phyloP scores from a whole-genome alignment of 2,329 filamentous ascomycete genomes.

The Cyphellophora attinorum region DNA sequence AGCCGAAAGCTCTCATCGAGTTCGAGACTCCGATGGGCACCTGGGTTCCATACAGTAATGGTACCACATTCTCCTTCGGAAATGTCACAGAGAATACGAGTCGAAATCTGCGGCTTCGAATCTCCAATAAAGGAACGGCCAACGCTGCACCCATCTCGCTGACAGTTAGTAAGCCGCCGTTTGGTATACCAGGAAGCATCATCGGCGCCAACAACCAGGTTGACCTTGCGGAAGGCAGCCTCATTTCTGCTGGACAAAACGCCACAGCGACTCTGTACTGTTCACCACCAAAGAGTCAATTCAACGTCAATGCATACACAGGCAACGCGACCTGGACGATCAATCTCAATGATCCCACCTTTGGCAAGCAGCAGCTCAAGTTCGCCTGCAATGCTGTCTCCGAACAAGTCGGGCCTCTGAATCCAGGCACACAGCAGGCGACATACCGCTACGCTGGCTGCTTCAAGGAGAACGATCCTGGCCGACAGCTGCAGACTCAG shows the following conservation, averaged over 20 bases:
- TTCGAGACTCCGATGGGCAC: constrained; percentile 45
- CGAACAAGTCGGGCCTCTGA: constrained; percentile 11
- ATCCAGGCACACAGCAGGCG: constrained; percentile 10
- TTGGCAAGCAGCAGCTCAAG: constrained; percentile 22
- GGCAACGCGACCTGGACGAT: constrained; percentile 36
- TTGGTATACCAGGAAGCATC: constrained; percentile 41
- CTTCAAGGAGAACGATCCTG: constrained; percentile 21
- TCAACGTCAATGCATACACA: constrained; percentile 44
- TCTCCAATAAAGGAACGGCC: constrained; percentile 44
- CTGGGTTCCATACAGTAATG: constrained; percentile 40
- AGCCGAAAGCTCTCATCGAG: constrained; percentile 42
- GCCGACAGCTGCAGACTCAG: constrained; percentile 22
- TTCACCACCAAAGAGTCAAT: constrained; percentile 46
- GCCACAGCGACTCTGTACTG: constrained; percentile 46
- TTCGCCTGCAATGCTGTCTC: constrained; percentile 14
- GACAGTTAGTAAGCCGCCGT: constrained; percentile 54
- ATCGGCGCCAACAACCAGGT: constrained; percentile 46
- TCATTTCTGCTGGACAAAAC: constrained; percentile 40
- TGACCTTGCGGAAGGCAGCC: constrained; percentile 49
- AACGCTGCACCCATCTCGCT: constrained; percentile 42
- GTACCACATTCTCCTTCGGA: constrained; percentile 43
- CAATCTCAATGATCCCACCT: constrained; percentile 32
- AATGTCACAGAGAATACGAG: constrained; percentile 45
- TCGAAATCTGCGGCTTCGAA: constrained; percentile 38
- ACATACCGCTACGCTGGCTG: constrained; percentile 23